Evolutionary conservation across 352 stramenopile species (phyloP).

Genomic region (Phytophthora cactorum): DNA sequence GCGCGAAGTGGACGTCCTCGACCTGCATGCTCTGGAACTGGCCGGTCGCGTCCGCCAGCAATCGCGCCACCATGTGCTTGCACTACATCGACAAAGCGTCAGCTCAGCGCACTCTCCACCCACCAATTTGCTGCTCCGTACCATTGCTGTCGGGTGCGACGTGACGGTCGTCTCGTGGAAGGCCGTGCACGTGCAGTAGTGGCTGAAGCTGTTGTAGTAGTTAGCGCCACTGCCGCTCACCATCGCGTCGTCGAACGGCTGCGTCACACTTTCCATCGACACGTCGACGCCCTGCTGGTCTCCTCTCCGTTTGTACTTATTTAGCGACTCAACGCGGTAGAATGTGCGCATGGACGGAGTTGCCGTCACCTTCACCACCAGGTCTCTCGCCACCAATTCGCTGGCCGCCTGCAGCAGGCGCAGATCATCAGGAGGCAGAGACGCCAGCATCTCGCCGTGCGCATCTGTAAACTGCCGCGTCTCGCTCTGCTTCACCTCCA

Average conservation of each 20-base stretch:
- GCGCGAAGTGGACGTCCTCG: slow-evolving; percentile 60
- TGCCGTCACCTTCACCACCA: slow-evolving; percentile 56
- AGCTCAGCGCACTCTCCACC: background rate
- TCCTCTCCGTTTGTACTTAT: slow-evolving; percentile 45
- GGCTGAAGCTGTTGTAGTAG: slow-evolving; percentile 79
- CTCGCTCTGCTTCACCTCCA: slow-evolving; percentile 47
- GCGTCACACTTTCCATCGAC: slow-evolving; percentile 31
- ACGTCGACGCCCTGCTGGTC: slow-evolving; percentile 15
- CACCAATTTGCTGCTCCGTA: slow-evolving; percentile 20
- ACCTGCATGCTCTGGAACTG: slow-evolving; percentile 57
- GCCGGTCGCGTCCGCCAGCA: slow-evolving; percentile 61
- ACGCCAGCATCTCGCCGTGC: slow-evolving; percentile 59
- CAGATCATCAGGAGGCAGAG: slow-evolving; percentile 46
- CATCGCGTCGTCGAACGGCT: slow-evolving; percentile 54
- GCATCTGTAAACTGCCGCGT: slow-evolving; percentile 35
- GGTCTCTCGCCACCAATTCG: slow-evolving; percentile 50
- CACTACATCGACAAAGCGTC: slow-evolving; percentile 44
- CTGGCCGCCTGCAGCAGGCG: slow-evolving; percentile 61
- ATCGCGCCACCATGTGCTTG: slow-evolving; percentile 73
- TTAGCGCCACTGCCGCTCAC: slow-evolving; percentile 49
- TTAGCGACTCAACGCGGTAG: slow-evolving; percentile 76
- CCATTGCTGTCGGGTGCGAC: slow-evolving; percentile 56
- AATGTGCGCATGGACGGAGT: slow-evolving; percentile 56
- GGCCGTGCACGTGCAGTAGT: slow-evolving; percentile 68
- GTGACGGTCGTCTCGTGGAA: slow-evolving; percentile 56